A percentile compares a stretch with the other conserved stretches of the same genome.
These are phyloP conservation scores for Beta vulgaris DNA, from an alignment of 148 eudicot species.

Conservation along the genomic window DNA sequence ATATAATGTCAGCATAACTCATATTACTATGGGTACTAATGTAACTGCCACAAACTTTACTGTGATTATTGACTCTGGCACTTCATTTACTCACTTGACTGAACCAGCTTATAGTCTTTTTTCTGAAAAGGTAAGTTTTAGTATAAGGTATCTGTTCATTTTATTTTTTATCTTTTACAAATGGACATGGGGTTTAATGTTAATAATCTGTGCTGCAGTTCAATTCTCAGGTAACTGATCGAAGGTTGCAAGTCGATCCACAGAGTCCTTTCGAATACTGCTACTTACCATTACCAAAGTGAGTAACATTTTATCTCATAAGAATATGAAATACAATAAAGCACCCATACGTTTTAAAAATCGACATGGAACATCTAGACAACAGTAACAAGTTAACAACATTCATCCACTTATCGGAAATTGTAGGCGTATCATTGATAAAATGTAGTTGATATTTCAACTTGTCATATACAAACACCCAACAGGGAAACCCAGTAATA, in stretches of 20 bases:
- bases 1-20: constrained; percentile 61
- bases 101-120: constrained; percentile 72
- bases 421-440: no score
- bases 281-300: constrained; percentile 42
- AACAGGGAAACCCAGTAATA: no score
- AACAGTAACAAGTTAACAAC: no score
- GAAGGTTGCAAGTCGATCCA: constrained; percentile 31
- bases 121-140: constrained; percentile 52
- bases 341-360: no score
- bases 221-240: constrained; percentile 44
- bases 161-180: not conserved
- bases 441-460: no score
- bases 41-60: constrained; percentile 35
- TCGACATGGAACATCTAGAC: no score
- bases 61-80: constrained; percentile 79
- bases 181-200: not conserved
- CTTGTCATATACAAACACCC: no score
- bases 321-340: not conserved
- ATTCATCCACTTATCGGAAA: no score
- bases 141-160: not conserved
- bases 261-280: constrained; percentile 52
- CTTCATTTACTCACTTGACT: constrained; percentile 74
- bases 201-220: constrained; percentile 40
- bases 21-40: constrained; percentile 47
- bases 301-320: not conserved